Base-by-base conservation (phyloP, 441 rosid genomes). In the Geranium incanum region DNA sequence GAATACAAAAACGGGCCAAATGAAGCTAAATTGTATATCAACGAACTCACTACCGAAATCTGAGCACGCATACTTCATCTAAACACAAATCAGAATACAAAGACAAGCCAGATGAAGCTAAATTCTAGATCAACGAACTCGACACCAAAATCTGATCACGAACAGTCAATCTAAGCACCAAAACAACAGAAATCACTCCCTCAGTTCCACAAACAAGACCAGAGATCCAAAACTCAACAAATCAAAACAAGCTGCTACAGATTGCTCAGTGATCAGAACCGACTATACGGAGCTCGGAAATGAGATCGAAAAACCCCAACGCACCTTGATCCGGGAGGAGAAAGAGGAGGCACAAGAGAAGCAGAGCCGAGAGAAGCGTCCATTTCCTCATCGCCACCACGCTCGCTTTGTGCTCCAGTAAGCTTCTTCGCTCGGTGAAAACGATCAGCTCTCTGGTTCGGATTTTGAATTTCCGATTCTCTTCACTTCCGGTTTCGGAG, bases 321-420 rank as follows among this genome's bases (percentile, higher is more conserved):
- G 60, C 75, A 90, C 99, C 97, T 84, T 92, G 95, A 92, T 92
- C 94, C 45, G 99, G 87, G 67, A 90, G 82, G 69, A 88, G 84
- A 76, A 80, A 84, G 43, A 92, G 73, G 39, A 94, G 79, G 59
- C 88, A 89, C 45, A 92, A 72, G 21, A 92, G 85, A 78, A 94
- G 76, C 78, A 92, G 72, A 66, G 81, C 87, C 88, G 92, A 88
- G 79, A 92, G 88, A 78, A 90, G 41, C 79, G 97, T 84, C 99
- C 92, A 87, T 88, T 85, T 92, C 95, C 90, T 81, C 99, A 92
- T 94, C 9, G 77, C 74, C 8, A 28, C 41, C 75, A 68, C 43
- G 71, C 70, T 75, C 38, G 62, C 72, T 70, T 1, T 6, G 11
- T 7, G 52, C 12, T 45, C 52, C 0, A 0, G 1, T 9, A 45